Evolutionary conservation across 2,329 filamentous ascomycete species (phyloP).

Genomic region (Ophiocordyceps polyrhachis-furcata): DNA sequence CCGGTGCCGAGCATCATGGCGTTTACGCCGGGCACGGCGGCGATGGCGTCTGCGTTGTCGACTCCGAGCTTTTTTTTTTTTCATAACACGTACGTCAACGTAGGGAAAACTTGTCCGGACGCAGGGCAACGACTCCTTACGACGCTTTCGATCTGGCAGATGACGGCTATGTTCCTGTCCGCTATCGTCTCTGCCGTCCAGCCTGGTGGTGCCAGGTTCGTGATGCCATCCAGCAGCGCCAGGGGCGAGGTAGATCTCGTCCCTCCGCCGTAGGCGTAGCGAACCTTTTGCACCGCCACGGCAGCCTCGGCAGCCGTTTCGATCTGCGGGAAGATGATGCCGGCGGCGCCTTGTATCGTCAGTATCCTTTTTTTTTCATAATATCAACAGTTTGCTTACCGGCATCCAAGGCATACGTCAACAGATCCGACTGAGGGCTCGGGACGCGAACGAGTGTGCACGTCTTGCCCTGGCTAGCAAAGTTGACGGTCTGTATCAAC

Average conservation of each 20-base stretch:
- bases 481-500: constrained; percentile 3
- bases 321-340: constrained; percentile 2
- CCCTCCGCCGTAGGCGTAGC: constrained; percentile 2
- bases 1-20: constrained; percentile 2
- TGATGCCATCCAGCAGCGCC: constrained; percentile 1
- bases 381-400: constrained; percentile 1
- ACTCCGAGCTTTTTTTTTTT: neutral
- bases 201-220: constrained; percentile 1
- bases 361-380: no score
- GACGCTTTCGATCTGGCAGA: constrained; percentile 3
- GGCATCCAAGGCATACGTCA: constrained; percentile 2
- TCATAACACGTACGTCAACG: no score
- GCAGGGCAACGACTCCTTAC: no score
- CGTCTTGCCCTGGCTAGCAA: constrained; percentile 3
- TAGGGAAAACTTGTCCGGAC: no score
- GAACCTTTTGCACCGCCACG: neutral
- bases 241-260: constrained; percentile 1
- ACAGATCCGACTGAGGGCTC: constrained; percentile 1
- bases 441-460: constrained; percentile 2
- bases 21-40: constrained; percentile 1
- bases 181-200: constrained; percentile 2
- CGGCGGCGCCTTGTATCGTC: constrained; percentile 1
- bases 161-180: constrained; percentile 2
- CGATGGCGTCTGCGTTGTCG: constrained; percentile 1
- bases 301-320: neutral